These are phyloP conservation scores for Knoxdaviesia capensis DNA, from an alignment of 2,329 filamentous ascomycete species.

Conservation along the genomic window DNA sequence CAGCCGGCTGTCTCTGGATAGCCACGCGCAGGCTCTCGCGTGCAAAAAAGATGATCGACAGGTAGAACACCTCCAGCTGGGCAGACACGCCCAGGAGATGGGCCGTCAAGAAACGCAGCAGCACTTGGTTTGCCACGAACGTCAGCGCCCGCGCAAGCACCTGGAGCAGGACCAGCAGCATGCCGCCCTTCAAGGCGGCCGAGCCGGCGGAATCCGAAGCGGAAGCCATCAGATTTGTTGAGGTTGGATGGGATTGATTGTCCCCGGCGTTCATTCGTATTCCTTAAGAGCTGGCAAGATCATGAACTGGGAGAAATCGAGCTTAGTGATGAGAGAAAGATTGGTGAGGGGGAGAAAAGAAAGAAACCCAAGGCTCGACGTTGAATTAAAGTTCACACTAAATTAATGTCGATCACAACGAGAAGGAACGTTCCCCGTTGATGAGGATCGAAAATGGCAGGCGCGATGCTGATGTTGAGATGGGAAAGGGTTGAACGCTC, in stretches of 20 bases:
- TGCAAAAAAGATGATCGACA: conserved; percentile 86
- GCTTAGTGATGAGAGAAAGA: background rate
- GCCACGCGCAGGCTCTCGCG: conserved; percentile 83
- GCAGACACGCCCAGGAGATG: conserved; percentile 67
- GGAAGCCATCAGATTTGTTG: too few species aligned
- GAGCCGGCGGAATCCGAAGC: background rate
- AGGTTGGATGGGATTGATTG: too few species aligned
- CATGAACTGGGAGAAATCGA: background rate
- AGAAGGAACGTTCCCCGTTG: too few species aligned
- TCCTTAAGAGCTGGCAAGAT: too few species aligned
- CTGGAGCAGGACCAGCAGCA: conserved; percentile 74
- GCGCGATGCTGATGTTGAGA: too few species aligned
- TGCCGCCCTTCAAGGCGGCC: conserved; percentile 45
- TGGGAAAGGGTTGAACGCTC: too few species aligned
- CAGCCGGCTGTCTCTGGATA: conserved; percentile 48
- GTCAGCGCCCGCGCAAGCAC: conserved; percentile 72
- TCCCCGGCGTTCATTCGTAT: too few species aligned
- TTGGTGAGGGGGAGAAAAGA: conserved; percentile 1
- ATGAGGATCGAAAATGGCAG: too few species aligned
- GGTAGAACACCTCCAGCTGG: conserved; percentile 82
- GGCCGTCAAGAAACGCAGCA: conserved; percentile 75
- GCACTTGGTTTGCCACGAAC: conserved; percentile 77
- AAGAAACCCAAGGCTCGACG: too few species aligned
- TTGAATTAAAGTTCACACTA: too few species aligned
- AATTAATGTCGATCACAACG: too few species aligned